phyloP scores from a whole-genome alignment of 78 protist genomes.

The Blattamonas nauphoetae region DNA sequence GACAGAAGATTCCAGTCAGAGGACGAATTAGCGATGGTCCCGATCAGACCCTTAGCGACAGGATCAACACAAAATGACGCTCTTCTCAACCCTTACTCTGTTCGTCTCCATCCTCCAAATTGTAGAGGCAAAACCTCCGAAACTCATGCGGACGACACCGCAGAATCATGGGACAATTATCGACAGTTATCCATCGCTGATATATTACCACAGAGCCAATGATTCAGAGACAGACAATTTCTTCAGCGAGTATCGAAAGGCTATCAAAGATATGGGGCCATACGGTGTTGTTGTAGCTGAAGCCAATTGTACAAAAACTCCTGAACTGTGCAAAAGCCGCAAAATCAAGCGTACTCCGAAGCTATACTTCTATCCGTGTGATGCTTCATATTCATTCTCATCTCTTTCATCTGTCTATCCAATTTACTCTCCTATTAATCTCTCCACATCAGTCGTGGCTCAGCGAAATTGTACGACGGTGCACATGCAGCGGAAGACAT shows the following conservation, averaged over 20 bases:
- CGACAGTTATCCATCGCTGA: background rate
- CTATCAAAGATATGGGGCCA: background rate
- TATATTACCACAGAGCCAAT: background rate
- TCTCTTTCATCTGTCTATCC: background rate
- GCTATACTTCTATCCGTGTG: background rate
- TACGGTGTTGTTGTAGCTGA: background rate
- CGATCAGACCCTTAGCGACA: no score
- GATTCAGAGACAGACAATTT: background rate
- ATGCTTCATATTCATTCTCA: background rate
- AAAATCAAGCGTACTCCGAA: background rate
- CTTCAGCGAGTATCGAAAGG: background rate
- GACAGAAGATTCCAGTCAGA: no score
- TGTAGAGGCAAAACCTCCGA: background rate
- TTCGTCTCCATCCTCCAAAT: background rate
- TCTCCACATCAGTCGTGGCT: background rate
- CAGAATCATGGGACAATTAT: background rate
- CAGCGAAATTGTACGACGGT: background rate
- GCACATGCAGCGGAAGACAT: background rate
- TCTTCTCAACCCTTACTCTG: no score
- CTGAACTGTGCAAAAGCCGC: background rate
- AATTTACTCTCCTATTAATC: background rate
- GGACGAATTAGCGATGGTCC: no score
- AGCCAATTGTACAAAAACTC: background rate
- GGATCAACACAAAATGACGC: no score
- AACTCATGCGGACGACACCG: background rate